Base-by-base conservation (phyloP, 1,284 basidiomycete species). In the Puccinia hordei region DNA sequence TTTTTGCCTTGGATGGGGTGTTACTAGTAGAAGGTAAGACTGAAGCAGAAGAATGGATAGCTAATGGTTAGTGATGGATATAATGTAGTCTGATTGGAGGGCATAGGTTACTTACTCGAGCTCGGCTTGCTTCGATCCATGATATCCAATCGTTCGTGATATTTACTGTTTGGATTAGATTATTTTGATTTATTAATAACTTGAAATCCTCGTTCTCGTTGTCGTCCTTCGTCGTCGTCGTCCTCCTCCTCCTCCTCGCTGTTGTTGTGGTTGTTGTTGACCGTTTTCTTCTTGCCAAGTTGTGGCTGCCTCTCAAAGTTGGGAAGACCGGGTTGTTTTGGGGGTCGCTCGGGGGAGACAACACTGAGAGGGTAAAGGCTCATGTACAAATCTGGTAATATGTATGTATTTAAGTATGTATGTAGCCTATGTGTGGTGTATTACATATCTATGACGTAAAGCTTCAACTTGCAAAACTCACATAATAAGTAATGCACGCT, bases 1-100 rank as follows among this genome's bases (percentile, higher is more conserved):
- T 33, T 24, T 65, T 65, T n/a, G 61, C 19, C 61, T 65, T 65
- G 35, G 61, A 38, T 41, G 61, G 38, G 61, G 35, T 65, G 61
- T 17, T n/a, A 24, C 61, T 65, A 19, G 15, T 35, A 38, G 30
- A 61, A 35, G 61, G 22, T 65, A 35, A 65, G 61, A 65, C 61
- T 65, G 38, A 38, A 41, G 2, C 2, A 41, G 61, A 65, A 17
- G 35, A 65, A 35, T 22, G 30, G 2, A 35, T 2, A 61, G 6
- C 17, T 17, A 5, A 2, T 5, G 17, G 13, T 35, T 17, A 13
- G 5, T 35, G 15, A 13, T 57, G n/a, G n/a, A 10, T 17, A 57
- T n/a, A 5, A 24, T 57, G 53, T 22, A 57, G n/a, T 44, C 8
- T 8, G 13, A 6, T 44, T 44, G 41, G 41, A 44, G 53, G 53